Evolutionary conservation across 768 basidiomycete genomes (phyloP).

Genomic region (Trametopsis cervina): DNA sequence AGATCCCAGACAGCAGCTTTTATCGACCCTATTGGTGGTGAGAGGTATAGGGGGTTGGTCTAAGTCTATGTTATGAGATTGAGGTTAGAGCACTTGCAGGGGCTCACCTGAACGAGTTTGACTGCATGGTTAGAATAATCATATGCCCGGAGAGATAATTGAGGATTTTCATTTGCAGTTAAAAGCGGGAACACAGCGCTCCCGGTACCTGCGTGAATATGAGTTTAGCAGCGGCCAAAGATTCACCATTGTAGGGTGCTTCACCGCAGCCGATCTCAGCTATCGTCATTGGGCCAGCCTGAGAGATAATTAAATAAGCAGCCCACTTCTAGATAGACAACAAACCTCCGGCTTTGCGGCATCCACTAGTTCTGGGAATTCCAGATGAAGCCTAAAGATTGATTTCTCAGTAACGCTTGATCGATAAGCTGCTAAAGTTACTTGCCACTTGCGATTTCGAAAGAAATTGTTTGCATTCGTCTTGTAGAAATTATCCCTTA

Average conservation of each 20-base stretch:
- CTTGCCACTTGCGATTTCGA: conserved; percentile 83
- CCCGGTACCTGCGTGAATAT: conserved; percentile 63
- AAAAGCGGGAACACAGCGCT: conserved; percentile 90
- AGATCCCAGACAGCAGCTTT: conserved; percentile 89
- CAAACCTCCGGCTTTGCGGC: conserved; percentile 62
- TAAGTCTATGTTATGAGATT: conserved; percentile 22
- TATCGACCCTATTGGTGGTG: conserved; percentile 64
- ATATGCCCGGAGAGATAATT: conserved; percentile 69
- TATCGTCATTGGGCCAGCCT: conserved; percentile 75
- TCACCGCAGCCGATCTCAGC: conserved; percentile 90
- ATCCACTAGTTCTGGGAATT: conserved; percentile 83
- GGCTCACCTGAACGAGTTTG: conserved; percentile 27
- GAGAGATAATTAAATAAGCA: conserved; percentile 8
- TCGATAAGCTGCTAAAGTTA: too few species aligned
- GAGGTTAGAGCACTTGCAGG: background rate
- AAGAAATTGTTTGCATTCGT: conserved; percentile 86
- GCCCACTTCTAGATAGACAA: background rate
- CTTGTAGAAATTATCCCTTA: conserved; percentile 93
- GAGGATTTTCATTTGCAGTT: conserved; percentile 73
- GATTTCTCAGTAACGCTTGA: too few species aligned
- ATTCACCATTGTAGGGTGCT: conserved; percentile 15
- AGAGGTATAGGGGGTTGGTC: conserved; percentile 64
- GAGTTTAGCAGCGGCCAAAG: background rate
- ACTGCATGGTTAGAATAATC: conserved; percentile 90
- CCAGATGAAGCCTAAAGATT: conserved; percentile 69